phyloP scores from a whole-genome alignment of 129 eudicot species.

The Centella asiatica region DNA sequence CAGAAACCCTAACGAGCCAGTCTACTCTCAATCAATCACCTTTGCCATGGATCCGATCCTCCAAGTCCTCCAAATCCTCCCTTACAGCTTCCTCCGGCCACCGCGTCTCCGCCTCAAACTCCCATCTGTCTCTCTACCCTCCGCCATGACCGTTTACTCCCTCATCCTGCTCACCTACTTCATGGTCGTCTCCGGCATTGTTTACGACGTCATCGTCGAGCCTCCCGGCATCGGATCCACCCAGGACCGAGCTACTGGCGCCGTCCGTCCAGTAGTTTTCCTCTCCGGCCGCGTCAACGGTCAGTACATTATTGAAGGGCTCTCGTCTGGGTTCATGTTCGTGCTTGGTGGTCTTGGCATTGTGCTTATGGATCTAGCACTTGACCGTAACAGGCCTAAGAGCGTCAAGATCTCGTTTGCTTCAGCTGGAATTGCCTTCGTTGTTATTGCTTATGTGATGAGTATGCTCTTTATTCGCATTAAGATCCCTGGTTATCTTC shows the following conservation, averaged over 20 bases:
- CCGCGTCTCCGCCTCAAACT: conserved; percentile 90
- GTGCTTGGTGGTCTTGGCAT: conserved; percentile 86
- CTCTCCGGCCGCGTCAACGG: conserved; percentile 87
- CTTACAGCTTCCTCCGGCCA: conserved; percentile 72
- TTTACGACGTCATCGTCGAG: conserved; percentile 94
- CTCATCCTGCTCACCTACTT: conserved; percentile 92
- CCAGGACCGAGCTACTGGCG: conserved; percentile 67
- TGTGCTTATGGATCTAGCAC: conserved; percentile 62
- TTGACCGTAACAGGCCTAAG: conserved; percentile 47
- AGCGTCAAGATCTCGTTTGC: conserved; percentile 72
- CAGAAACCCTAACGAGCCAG: conserved; percentile 27
- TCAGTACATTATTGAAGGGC: conserved; percentile 87
- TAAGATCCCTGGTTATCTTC: conserved; percentile 84
- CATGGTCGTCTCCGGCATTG: conserved; percentile 89
- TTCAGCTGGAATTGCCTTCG: conserved; percentile 41
- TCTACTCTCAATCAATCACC: background rate
- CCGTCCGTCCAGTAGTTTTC: conserved; percentile 81
- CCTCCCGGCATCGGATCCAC: conserved; percentile 95
- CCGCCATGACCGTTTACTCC: conserved; percentile 66
- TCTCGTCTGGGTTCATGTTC: conserved; percentile 91
- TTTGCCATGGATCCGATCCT: conserved; percentile 58
- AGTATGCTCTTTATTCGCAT: conserved; percentile 90
- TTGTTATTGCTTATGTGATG: conserved; percentile 79
- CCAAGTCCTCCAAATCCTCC: conserved; percentile 43
- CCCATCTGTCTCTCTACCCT: conserved; percentile 71